Evolutionary conservation across 306 rosid genomes (phyloP).

Genomic region (Ammopiptanthus mongolicus): DNA sequence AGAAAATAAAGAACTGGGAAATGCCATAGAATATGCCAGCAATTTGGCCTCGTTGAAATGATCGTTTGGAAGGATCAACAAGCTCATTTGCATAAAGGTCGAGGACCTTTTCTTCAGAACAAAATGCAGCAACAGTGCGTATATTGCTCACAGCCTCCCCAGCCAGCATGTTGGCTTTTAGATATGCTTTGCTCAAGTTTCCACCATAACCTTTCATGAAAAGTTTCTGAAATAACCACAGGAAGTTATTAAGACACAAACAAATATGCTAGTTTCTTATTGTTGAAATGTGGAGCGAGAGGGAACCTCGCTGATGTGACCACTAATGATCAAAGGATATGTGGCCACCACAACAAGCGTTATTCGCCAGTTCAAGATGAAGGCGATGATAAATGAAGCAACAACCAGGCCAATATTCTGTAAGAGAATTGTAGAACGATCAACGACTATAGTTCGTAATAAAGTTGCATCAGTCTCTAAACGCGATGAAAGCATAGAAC

Average conservation of each 20-base stretch:
- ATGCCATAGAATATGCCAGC: conserved; percentile 86
- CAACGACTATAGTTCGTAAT: conserved; percentile 76
- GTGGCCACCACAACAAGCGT: conserved; percentile 87
- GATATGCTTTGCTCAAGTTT: conserved; percentile 96
- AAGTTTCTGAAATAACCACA: conserved; percentile 61
- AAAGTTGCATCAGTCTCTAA: conserved; percentile 82
- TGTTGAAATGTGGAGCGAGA: conserved; percentile 10
- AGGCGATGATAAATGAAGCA: conserved; percentile 78
- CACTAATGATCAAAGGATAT: conserved; percentile 82
- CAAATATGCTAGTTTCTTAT: neutral
- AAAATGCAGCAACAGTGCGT: conserved; percentile 93
- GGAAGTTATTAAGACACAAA: conserved; percentile 6
- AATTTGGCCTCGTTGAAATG: conserved; percentile 84
- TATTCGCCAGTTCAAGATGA: conserved; percentile 92
- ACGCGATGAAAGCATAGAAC: conserved; percentile 87
- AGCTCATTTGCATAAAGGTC: conserved; percentile 78
- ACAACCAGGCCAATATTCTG: conserved; percentile 84
- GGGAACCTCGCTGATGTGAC: conserved; percentile 87
- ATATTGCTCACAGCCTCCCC: conserved; percentile 96
- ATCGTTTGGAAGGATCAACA: conserved; percentile 67
- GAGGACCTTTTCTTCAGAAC: conserved; percentile 79
- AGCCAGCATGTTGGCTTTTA: conserved; percentile 90
- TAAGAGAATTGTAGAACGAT: conserved; percentile 72
- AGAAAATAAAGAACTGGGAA: conserved; percentile 92
- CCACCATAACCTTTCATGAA: conserved; percentile 96